Percentiles rank a stretch among this genome's conserved stretches.
These are phyloP conservation scores for Cornus suecica DNA, from an alignment of 148 eudicot genomes.

Conservation along the genomic window DNA sequence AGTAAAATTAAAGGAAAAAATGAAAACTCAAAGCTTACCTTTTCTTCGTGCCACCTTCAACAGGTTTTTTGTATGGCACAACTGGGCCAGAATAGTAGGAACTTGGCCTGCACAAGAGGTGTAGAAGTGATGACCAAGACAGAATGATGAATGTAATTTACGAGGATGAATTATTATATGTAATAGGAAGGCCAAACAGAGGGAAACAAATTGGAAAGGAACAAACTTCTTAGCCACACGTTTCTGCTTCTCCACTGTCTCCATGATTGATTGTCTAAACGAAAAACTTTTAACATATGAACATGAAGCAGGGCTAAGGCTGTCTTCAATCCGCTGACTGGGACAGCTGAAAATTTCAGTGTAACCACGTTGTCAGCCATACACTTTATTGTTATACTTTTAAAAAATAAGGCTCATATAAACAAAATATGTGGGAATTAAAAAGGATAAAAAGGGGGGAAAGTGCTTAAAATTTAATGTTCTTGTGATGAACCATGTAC, in stretches of 20 bases:
- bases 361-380: neutral
- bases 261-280: conserved; percentile 12
- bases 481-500: neutral
- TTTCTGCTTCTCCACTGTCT: conserved; percentile 20
- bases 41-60: conserved; percentile 54
- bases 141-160: neutral
- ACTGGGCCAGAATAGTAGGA: conserved; percentile 24
- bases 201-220: neutral
- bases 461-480: neutral
- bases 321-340: conserved; percentile 17
- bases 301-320: conserved; percentile 14
- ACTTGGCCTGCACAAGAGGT: conserved; percentile 42
- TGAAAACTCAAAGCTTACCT: conserved; percentile 36
- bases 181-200: neutral
- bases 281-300: conserved; percentile 11
- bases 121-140: conserved; percentile 10
- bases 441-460: neutral
- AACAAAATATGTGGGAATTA: neutral
- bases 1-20: conserved; percentile 1
- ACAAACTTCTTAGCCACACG: conserved; percentile 28
- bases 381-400: neutral
- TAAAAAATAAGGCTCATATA: neutral
- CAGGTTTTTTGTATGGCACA: conserved; percentile 34
- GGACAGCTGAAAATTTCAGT: conserved; percentile 11
- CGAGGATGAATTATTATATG: neutral